phyloP scores from a whole-genome alignment of 2,329 filamentous ascomycete genomes.

The Cryphonectria nitschkei region DNA sequence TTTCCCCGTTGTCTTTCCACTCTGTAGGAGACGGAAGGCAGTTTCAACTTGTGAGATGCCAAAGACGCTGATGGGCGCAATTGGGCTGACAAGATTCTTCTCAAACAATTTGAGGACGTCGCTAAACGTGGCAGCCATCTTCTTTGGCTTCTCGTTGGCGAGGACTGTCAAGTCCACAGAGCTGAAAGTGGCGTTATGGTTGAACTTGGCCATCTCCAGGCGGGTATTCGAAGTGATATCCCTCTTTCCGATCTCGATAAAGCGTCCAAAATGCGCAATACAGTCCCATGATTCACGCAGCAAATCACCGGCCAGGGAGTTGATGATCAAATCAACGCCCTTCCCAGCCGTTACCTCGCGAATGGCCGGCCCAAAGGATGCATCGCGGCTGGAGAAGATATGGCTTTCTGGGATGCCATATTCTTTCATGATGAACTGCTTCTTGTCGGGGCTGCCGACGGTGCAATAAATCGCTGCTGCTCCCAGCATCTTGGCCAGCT shows the following conservation, averaged over 20 bases:
- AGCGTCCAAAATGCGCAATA: constrained; percentile 22
- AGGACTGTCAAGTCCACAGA: constrained; percentile 15
- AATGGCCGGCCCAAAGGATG: not conserved
- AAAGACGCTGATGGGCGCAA: constrained; percentile 30
- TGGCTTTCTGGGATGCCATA: constrained; percentile 30
- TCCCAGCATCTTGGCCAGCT: constrained; percentile 18
- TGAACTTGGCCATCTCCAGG: constrained; percentile 23
- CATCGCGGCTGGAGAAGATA: constrained; percentile 25
- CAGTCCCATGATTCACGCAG: constrained; percentile 20
- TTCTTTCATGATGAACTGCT: constrained; percentile 31
- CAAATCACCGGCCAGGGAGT: constrained; percentile 24
- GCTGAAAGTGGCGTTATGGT: constrained; percentile 28
- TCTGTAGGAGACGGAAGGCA: constrained; percentile 44
- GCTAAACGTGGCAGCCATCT: not conserved
- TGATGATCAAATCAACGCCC: constrained; percentile 26
- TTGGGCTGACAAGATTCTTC: constrained; percentile 8
- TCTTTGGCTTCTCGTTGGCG: constrained; percentile 6
- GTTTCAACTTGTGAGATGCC: constrained; percentile 35
- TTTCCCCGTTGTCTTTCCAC: constrained; percentile 35
- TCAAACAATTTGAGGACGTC: constrained; percentile 9
- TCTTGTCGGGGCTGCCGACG: constrained; percentile 37
- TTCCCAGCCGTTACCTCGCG: not conserved
- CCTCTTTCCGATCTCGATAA: constrained; percentile 27
- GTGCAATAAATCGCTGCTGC: constrained; percentile 38
- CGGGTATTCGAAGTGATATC: constrained; percentile 15